These are phyloP conservation scores for Raphanus sativus DNA, from an alignment of 345 rosid genomes.

Conservation along the genomic window DNA sequence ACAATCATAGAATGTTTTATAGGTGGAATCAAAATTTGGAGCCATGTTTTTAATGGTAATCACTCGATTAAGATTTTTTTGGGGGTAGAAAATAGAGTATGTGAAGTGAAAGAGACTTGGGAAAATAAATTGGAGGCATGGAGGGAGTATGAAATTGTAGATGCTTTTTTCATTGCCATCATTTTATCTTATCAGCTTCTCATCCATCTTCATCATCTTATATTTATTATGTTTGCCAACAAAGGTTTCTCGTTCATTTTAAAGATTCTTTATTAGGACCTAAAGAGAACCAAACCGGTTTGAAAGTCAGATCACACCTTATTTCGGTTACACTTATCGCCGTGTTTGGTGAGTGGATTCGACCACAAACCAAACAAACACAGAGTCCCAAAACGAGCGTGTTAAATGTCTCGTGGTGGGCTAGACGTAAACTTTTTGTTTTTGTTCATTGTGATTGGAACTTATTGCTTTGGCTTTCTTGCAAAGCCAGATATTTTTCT, in stretches of 20 bases:
- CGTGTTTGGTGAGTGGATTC: conserved; percentile 28
- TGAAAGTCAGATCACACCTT: not conserved
- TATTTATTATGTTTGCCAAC: not conserved
- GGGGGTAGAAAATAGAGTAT: not conserved
- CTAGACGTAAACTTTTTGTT: not conserved
- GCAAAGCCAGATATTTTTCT: conserved; percentile 12
- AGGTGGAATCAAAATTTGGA: conserved; percentile 9
- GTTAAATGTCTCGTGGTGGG: conserved; percentile 29
- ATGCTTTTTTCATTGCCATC: not conserved
- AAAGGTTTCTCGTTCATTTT: not conserved
- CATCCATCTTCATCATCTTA: not conserved
- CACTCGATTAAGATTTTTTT: not conserved
- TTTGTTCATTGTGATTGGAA: conserved; percentile 33
- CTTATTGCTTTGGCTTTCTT: conserved; percentile 32
- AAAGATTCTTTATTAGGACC: not conserved
- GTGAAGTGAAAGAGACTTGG: conserved; percentile 27
- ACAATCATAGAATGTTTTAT: conserved; percentile 2
- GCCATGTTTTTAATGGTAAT: conserved; percentile 13
- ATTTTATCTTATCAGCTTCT: conserved; percentile 10
- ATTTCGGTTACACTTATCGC: not conserved
- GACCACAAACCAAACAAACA: conserved; percentile 33
- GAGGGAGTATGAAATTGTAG: not conserved
- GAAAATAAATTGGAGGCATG: conserved; percentile 25
- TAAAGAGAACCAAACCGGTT: not conserved
- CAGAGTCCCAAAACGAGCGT: conserved; percentile 31